Evolutionary conservation across 345 rosid species (phyloP).

Genomic region (Geranium brycei): DNA sequence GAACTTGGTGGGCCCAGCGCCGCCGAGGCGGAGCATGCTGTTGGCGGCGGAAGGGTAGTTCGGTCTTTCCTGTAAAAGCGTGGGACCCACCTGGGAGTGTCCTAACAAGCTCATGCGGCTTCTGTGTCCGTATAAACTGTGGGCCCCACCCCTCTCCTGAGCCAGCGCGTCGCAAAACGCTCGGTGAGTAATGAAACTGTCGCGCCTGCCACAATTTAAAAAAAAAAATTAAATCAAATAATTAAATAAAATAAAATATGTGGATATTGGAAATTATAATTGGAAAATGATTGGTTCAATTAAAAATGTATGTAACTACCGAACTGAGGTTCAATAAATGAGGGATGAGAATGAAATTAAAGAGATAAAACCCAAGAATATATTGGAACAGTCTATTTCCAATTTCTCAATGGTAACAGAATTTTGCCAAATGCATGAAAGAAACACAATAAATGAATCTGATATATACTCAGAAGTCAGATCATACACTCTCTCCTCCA

Average conservation of each 20-base stretch:
- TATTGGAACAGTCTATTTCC: no score
- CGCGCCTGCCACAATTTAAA: no score
- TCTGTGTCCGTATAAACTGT: slow-evolving; percentile 21
- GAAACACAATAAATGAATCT: no score
- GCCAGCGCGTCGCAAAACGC: slow-evolving; percentile 82
- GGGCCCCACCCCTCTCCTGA: slow-evolving; percentile 50
- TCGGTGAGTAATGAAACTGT: slow-evolving; percentile 79
- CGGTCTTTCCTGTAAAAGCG: slow-evolving; percentile 24
- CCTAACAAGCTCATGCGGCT: slow-evolving; percentile 23
- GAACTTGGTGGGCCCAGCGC: slow-evolving; percentile 21
- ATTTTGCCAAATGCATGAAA: no score
- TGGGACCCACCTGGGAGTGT: slow-evolving; percentile 26
- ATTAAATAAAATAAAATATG: no score
- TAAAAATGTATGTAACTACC: background rate
- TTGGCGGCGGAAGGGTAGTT: slow-evolving; percentile 17
- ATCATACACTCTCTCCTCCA: no score
- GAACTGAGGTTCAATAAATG: slow-evolving; percentile 2
- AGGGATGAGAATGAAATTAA: background rate
- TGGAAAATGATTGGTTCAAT: background rate
- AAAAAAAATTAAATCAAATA: no score
- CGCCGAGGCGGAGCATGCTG: slow-evolving; percentile 40
- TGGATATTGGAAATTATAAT: background rate
- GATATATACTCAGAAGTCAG: no score
- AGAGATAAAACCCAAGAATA: background rate
- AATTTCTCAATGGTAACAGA: no score